Base-by-base conservation (phyloP, 805 yeast genomes). In the Wickerhamiella dianesei region DNA sequence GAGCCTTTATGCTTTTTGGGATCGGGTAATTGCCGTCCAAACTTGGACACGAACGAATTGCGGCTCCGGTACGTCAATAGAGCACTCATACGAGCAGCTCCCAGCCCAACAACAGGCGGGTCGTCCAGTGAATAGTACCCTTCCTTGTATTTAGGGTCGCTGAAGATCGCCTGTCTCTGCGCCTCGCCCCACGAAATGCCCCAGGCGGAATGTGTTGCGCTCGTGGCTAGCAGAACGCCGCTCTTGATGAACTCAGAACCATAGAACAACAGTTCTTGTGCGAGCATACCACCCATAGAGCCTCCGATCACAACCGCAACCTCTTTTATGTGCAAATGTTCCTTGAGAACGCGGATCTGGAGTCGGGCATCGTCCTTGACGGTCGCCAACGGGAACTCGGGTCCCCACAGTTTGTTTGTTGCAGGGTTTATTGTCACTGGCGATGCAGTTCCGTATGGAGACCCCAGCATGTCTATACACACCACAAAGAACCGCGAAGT, bases 161-260 rank as follows among this genome's bases (percentile, higher is more conserved):
- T 81, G 64, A 88, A 92, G 22, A 92, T 86, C 52, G 95, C 79
- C 62, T 92, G 98, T 56, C 98, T 75, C 65, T 92, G 98, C 1
- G 98, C 94, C 61, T 92, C 98, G 46, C 94, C 89, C 98, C 98
- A 92, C 3, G 95, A 84, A 37, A 92, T 92, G 55, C 97, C 92
- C 98, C 98, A 92, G 0, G 98, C 98, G 2, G 94, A 82, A 40
- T 88, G 94, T 59, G 94, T 72, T 0, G 97, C 96, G 21, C 94
- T 79, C 0, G 97, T 89, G 1, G 98, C 98, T 46, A 89, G 66
- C 0, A 96, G 89, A 13, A 89, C 79, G 19, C 83, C 69, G 39
- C 74, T 69, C 49, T 73, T 73, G 32, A 92, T 94, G 59, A 76
- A 92, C 2, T 71, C 73, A 1, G 69, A 61, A 3, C 81, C 81